Evolutionary conservation across 2,329 filamentous ascomycete species (phyloP).

Genomic region (Colletotrichum destructivum): DNA sequence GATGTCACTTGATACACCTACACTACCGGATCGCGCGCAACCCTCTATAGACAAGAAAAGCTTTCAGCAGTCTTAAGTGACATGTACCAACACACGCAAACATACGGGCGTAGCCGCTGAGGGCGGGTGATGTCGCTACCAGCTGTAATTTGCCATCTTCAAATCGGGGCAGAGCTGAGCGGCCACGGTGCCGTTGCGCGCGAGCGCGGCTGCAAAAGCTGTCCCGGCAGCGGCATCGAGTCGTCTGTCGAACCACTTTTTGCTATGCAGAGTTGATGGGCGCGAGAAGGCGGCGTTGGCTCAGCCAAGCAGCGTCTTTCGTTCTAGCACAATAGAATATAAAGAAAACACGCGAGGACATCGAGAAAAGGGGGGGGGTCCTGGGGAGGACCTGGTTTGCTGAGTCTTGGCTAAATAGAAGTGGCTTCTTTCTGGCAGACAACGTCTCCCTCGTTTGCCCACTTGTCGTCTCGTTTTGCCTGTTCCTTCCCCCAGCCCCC

Average conservation of each 20-base stretch:
- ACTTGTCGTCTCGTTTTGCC: background rate
- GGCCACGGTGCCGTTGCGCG: background rate
- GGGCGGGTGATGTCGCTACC: slow-evolving; percentile 10
- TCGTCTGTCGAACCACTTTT: background rate
- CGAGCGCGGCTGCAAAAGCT: slow-evolving; percentile 18
- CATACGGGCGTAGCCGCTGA: slow-evolving; percentile 16
- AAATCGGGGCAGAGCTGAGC: slow-evolving; percentile 6
- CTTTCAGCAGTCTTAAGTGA: slow-evolving; percentile 12
- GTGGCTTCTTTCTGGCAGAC: slow-evolving; percentile 33
- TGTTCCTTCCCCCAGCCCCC: background rate
- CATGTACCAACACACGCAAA: slow-evolving; percentile 14
- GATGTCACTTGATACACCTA: slow-evolving; percentile 18
- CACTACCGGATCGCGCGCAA: slow-evolving; percentile 12
- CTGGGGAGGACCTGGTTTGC: slow-evolving; percentile 29
- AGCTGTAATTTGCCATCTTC: slow-evolving; percentile 15
- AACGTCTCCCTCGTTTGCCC: slow-evolving; percentile 21
- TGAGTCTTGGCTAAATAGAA: slow-evolving; percentile 34
- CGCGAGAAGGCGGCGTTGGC: slow-evolving; percentile 11
- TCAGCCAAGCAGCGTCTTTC: slow-evolving; percentile 12
- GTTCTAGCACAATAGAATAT: slow-evolving; percentile 32
- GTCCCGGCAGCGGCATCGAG: slow-evolving; percentile 31
- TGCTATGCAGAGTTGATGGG: slow-evolving; percentile 39
- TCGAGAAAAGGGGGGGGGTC: background rate
- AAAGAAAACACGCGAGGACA: slow-evolving; percentile 1
- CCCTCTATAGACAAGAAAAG: background rate